Evolutionary conservation across 2,329 filamentous ascomycete species (phyloP).

Genomic region (Phoma herbarum): DNA sequence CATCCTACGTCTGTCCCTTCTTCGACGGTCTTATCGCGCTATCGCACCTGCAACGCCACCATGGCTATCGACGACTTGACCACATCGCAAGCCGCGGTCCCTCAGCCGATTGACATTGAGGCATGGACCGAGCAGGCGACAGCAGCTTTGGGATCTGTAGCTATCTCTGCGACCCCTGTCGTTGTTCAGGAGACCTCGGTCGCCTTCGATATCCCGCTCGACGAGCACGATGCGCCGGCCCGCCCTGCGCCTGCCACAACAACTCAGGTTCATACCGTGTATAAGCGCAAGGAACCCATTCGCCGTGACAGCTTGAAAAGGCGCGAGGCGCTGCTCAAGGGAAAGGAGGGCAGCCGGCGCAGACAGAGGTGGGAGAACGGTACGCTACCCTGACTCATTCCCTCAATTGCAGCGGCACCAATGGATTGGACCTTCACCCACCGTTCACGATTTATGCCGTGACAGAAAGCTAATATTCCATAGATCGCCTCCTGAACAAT

Average conservation of each 20-base stretch:
- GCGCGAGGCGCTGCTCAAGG: conserved; percentile 82
- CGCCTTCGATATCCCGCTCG: conserved; percentile 78
- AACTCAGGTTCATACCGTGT: conserved; percentile 57
- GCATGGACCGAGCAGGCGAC: conserved; percentile 60
- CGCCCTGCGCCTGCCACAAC: conserved; percentile 44
- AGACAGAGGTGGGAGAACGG: conserved; percentile 95
- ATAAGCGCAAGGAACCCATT: conserved; percentile 63
- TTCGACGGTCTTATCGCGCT: conserved; percentile 7
- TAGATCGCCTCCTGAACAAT: conserved; percentile 86
- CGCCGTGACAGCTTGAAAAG: conserved; percentile 69
- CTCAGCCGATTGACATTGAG: conserved; percentile 54
- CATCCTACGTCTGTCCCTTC: not conserved
- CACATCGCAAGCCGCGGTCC: conserved; percentile 31
- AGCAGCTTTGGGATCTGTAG: conserved; percentile 53
- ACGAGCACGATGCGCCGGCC: conserved; percentile 59
- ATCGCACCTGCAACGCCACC: conserved; percentile 28
- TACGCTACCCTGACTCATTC: conserved; percentile 49
- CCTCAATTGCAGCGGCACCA: not conserved
- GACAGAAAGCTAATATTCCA: not conserved
- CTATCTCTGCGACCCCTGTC: conserved; percentile 48
- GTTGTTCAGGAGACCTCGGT: conserved; percentile 63
- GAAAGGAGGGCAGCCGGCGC: conserved; percentile 88
- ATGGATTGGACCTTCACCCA: no score
- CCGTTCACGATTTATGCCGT: no score
- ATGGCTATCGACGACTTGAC: conserved; percentile 48